Evolutionary conservation across 192 early-diverging fungal genomes (phyloP).

Genomic region (Ambispora gerdemannii): DNA sequence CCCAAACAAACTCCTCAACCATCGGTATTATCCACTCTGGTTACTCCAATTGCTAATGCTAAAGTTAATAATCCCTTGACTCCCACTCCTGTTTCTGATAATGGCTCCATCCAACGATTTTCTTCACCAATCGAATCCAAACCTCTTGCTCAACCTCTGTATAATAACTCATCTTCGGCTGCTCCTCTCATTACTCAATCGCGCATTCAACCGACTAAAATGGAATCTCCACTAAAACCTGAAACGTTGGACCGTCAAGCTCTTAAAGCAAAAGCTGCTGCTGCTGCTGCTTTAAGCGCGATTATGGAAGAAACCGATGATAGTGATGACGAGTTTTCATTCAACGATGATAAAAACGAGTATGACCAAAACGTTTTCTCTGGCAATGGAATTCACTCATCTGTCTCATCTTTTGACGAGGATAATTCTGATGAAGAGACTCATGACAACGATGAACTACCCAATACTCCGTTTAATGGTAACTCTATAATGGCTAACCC

Average conservation of each 20-base stretch:
- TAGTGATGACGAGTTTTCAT: not conserved
- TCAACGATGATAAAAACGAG: not conserved
- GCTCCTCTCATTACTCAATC: not conserved
- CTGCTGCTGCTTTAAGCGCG: not conserved
- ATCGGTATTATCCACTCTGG: not conserved
- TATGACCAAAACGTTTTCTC: not conserved
- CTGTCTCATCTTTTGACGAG: not conserved
- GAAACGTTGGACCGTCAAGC: not conserved
- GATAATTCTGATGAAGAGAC: not conserved
- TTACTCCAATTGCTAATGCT: not conserved
- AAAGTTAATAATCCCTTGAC: not conserved
- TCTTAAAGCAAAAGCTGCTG: not conserved
- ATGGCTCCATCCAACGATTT: too few relatives aligned
- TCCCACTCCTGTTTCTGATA: not conserved
- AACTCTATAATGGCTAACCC: not conserved
- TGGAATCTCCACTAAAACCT: not conserved
- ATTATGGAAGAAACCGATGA: constrained; percentile 24
- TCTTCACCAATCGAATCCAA: not conserved
- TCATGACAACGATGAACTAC: not conserved
- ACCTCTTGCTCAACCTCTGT: not conserved
- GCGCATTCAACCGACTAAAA: not conserved
- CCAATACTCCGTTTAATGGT: not conserved
- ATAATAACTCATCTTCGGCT: constrained; percentile 1
- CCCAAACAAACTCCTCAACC: not conserved
- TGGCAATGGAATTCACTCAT: not conserved